Percentiles rank a stretch among this genome's conserved stretches.
phyloP scores from a whole-genome alignment of 148 eudicot genomes.

The Persicaria maculosa region DNA sequence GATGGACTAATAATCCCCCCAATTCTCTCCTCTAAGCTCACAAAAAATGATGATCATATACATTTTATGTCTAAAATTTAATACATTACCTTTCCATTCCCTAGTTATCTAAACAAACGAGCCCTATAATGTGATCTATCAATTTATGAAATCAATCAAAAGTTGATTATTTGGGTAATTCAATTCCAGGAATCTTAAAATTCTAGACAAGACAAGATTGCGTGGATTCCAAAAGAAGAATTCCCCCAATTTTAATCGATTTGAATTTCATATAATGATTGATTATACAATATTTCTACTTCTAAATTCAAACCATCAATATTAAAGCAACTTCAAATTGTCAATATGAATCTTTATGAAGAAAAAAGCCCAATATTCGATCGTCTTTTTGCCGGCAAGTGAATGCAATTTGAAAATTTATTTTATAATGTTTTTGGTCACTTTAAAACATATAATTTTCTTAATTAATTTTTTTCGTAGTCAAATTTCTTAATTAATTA shows the following conservation, averaged over 20 bases:
- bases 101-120: too few species aligned
- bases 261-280: neutral
- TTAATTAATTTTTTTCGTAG: too few species aligned
- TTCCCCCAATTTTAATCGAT: neutral
- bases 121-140: neutral
- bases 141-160: slow-evolving; percentile 3
- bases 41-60: too few species aligned
- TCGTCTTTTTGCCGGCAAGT: neutral
- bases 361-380: neutral
- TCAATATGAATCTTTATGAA: neutral
- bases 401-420: neutral
- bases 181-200: neutral
- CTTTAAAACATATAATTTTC: too few species aligned
- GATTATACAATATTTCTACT: neutral
- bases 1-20: too few species aligned
- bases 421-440: too few species aligned
- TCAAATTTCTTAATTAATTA: too few species aligned
- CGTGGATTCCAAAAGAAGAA: neutral
- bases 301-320: slow-evolving; percentile 1
- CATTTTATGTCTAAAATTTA: too few species aligned
- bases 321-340: neutral
- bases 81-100: too few species aligned
- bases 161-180: neutral
- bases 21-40: too few species aligned
- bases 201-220: slow-evolving; percentile 7